Base-by-base conservation (phyloP, 352 stramenopile genomes). In the Globisporangium carolinianum region DNA sequence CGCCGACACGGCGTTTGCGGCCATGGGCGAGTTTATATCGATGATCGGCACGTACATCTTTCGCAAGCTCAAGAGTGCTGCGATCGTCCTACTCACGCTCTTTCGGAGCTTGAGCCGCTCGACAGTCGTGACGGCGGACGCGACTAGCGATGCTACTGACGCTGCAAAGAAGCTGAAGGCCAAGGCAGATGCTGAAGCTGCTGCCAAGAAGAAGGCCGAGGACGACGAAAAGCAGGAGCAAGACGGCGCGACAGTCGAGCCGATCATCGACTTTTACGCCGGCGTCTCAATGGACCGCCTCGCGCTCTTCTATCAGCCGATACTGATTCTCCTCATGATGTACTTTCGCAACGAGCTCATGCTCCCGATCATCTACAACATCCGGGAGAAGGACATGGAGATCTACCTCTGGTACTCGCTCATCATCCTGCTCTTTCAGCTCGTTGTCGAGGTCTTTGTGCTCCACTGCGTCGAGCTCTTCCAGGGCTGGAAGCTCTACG, bases 401-500 rank as follows among this genome's bases (percentile, higher is more conserved):
- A 98, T 98, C 58, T 99, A 98, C 71, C 63, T 98, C 3, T 91
- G 89, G 63, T 98, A 98, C 66, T 94, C 89, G 15, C 66, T 98
- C 11, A 90, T 98, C 46, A 97, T 98, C 47, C 86, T 98, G 41
- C 72, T 90, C 39, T 98, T 98, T 66, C 91, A 98, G 75, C 75
- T 98, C 15, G 75, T 97, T 35, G 77, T 79, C 6, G 96, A 99
- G 64, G 83, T 98, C 5, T 97, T 99, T 62, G 87, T 98, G 41
- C 86, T 98, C 37, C 93, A 97, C 63, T 79, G 93, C 5, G 79
- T 98, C n/a, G 96, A 99, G 73, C 84, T 98, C 17, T 98, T 98
- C 64, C 90, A 98, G 61, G 95, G 95, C 42, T 99, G 96, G 96
- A 98, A 98, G 67, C 94, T 98, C 6, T 98, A 98, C 58, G 96